phyloP scores from a whole-genome alignment of 148 eudicot genomes.

The Cornus kousa region DNA sequence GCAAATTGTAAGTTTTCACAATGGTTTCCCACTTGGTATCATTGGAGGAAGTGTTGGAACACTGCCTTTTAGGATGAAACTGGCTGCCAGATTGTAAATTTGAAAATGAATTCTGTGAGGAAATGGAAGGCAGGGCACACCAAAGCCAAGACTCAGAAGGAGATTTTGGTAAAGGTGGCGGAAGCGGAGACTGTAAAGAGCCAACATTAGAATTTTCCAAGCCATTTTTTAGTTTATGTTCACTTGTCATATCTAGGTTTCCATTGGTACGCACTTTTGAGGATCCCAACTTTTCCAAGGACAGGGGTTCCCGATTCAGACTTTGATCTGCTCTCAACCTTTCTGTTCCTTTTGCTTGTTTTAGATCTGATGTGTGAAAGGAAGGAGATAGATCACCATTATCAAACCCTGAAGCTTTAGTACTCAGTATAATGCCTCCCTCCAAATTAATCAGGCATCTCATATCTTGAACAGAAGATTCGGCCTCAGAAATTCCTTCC shows the following conservation, averaged over 20 bases:
- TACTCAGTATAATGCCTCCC: no score
- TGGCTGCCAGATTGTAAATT: conserved; percentile 27
- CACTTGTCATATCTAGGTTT: conserved; percentile 26
- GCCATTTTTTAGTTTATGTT: conserved; percentile 19
- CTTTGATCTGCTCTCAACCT: background rate
- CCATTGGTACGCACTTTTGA: conserved; percentile 2
- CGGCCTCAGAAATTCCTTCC: background rate
- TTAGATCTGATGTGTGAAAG: background rate
- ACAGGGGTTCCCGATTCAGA: background rate
- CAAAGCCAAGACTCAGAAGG: conserved; percentile 98
- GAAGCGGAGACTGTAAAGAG: conserved; percentile 35
- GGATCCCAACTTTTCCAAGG: background rate
- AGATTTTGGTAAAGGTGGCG: conserved; percentile 92
- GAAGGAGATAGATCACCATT: conserved; percentile 3
- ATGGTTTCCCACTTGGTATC: conserved; percentile 89
- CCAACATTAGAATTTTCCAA: conserved; percentile 12
- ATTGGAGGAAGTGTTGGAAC: conserved; percentile 22
- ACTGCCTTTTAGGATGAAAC: conserved; percentile 40
- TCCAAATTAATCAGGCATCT: no score
- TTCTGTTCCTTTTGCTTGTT: conserved; percentile 1
- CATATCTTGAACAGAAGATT: no score
- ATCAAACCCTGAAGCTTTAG: background rate
- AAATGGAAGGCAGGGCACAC: conserved; percentile 61
- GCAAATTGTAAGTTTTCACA: conserved; percentile 77
- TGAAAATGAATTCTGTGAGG: conserved; percentile 60